These are phyloP conservation scores for Cadophora sp. DNA, from an alignment of 2,329 filamentous ascomycete genomes.

Conservation along the genomic window DNA sequence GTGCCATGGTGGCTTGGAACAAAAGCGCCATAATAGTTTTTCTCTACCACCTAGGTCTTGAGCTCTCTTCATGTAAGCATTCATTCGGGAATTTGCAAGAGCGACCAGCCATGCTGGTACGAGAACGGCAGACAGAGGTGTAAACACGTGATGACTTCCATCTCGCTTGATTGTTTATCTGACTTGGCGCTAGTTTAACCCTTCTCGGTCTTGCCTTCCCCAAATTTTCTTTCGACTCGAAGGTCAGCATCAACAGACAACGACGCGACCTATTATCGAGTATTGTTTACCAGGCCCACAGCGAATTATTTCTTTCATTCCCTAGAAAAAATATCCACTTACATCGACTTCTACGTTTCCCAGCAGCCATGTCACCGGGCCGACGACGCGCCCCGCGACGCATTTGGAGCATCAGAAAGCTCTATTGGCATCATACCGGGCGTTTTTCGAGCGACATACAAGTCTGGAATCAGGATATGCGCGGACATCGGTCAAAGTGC, in stretches of 20 bases:
- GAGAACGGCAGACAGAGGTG: neutral
- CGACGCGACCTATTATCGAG: no score
- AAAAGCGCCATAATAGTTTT: no score
- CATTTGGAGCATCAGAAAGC: neutral
- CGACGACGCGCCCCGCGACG: no score
- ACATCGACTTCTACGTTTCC: no score
- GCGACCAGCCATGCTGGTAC: neutral
- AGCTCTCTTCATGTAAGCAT: no score
- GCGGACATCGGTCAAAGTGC: neutral
- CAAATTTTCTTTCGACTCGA: neutral
- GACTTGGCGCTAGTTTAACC: neutral
- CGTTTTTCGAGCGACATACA: neutral
- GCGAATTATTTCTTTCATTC: no score
- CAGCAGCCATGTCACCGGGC: neutral
- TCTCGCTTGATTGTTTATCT: slow-evolving; percentile 4
- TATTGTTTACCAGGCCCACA: no score
- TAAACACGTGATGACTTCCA: neutral
- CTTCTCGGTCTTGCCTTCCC: neutral
- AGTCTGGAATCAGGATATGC: neutral
- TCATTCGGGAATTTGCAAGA: neutral
- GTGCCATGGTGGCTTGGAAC: no score
- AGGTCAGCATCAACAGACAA: neutral
- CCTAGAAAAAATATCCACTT: no score
- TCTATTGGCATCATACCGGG: slow-evolving; percentile 5
- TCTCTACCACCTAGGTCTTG: no score